Percentiles rank a stretch among this genome's conserved stretches.
Conservation (phyloP, 306 rosid genomes). For the Quercus parvula region DNA sequence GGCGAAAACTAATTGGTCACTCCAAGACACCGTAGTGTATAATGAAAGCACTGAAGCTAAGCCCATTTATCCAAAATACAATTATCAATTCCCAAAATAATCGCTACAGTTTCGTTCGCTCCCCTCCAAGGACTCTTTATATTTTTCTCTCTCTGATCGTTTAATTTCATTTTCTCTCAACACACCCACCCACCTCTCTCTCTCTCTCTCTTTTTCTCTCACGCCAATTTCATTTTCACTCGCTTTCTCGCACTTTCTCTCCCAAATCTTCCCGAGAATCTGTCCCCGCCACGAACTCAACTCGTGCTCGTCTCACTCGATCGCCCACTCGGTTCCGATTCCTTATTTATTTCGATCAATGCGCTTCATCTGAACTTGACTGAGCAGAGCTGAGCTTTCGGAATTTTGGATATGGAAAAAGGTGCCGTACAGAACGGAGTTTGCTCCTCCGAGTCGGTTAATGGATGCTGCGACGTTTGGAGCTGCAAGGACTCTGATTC, state of each 20-base stretch:
- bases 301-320: not conserved
- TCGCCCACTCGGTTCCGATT: slow-evolving; percentile 11
- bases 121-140: not conserved
- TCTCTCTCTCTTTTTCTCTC: slow-evolving; percentile 4
- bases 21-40: not conserved
- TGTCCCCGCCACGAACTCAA: not conserved
- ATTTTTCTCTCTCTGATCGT: not conserved
- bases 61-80: not conserved
- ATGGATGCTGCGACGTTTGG: slow-evolving; percentile 78
- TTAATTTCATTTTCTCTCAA: not conserved
- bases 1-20: not conserved
- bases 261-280: slow-evolving; percentile 22
- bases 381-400: not conserved
- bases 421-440: slow-evolving; percentile 43
- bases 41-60: not conserved
- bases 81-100: not conserved
- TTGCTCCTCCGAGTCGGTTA: slow-evolving; percentile 51
- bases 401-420: slow-evolving; percentile 44
- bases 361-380: not conserved
- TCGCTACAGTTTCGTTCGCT: not conserved
- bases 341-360: not conserved
- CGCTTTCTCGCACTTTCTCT: slow-evolving; percentile 17
- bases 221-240: not conserved
- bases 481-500: slow-evolving; percentile 65
- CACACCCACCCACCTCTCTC: not conserved